A percentile compares a stretch with the other conserved stretches of the same genome.
These are phyloP conservation scores for Apiospora arundinis DNA, from an alignment of 2,329 filamentous ascomycete species.

Conservation along the genomic window DNA sequence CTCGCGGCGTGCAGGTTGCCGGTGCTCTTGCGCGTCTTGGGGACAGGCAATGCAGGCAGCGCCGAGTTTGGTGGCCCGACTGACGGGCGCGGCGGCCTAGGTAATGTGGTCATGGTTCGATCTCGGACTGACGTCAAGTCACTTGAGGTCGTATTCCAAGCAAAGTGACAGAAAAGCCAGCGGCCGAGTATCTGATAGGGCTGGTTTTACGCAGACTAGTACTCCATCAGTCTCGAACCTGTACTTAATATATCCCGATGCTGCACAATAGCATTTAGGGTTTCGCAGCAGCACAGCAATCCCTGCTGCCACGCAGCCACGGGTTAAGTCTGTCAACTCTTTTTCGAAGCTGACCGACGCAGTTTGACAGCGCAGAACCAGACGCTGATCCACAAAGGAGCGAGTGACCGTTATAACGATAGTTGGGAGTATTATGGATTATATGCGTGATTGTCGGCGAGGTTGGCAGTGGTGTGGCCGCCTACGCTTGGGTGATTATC, in stretches of 20 bases:
- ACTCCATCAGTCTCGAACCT: conserved; percentile 6
- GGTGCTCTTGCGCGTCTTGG: conserved; percentile 74
- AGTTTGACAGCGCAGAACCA: background rate
- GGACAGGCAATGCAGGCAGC: conserved; percentile 75
- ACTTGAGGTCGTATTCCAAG: background rate
- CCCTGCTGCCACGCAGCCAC: background rate
- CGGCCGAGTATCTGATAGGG: background rate
- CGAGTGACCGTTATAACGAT: background rate
- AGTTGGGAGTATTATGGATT: conserved; percentile 6
- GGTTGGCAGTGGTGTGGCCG: background rate
- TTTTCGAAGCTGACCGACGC: background rate
- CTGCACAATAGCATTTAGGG: background rate
- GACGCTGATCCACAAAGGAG: background rate
- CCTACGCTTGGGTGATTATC: background rate
- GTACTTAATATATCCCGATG: conserved; percentile 1
- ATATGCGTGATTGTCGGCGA: conserved; percentile 3
- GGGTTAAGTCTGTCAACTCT: background rate
- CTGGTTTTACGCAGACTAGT: background rate
- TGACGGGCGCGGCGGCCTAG: conserved; percentile 70
- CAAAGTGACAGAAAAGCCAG: background rate
- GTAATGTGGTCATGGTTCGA: conserved; percentile 63
- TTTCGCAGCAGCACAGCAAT: background rate
- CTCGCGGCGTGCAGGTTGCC: conserved; percentile 51
- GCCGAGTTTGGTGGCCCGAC: conserved; percentile 74
- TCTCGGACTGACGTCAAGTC: background rate